Evolutionary conservation across 441 rosid genomes (phyloP), one percentile per base, ranked within the genome.

Genomic region (Aquilaria agallochum): DNA sequence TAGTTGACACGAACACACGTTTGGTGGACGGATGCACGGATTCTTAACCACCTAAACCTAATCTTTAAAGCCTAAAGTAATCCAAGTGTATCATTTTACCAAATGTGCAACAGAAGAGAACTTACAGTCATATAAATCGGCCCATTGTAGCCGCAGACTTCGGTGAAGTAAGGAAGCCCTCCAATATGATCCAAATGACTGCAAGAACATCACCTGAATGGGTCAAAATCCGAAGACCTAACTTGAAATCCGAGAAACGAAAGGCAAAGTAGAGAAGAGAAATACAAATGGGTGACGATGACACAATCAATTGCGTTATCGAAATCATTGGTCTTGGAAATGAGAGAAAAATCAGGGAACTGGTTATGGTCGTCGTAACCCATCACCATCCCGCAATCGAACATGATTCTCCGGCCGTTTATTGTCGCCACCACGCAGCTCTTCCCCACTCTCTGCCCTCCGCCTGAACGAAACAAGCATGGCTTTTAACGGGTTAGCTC

Each of bases 321-420:
- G 57, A 84, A 95, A 66, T 87, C 88, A 10, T 79, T 64, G 15
- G 85, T 66, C 27, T 80, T 70, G 0, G 96, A 81, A 52, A 88
- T 60, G 53, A 68, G 89, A 44, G 97, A 86, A 75, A 95, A 95
- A 69, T 91, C 92, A 3, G 97, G 97, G 80, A 76, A 95, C 5
- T 96, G 89, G 15, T 83, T 86, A 53, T 76, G 88, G 72, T 89
- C 99, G 50, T 76, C 78, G 69, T 83, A 80, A 46, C 96, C 99
- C 97, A 95, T 92, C 67, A 91, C 97, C 99, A 95, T 91, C 63
- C 97, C 97, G 63, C 97, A 95, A 64, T 95, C 99, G 49, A 95
- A 95, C 97, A 95, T 95, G 59, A 92, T 83, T 63, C 74, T 80
- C 78, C 89, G 89, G 40, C 95, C 92, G 5, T 89, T 88, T 78